Base-by-base conservation (phyloP, 2,329 filamentous ascomycete species). In the Alternaria metachromatica region DNA sequence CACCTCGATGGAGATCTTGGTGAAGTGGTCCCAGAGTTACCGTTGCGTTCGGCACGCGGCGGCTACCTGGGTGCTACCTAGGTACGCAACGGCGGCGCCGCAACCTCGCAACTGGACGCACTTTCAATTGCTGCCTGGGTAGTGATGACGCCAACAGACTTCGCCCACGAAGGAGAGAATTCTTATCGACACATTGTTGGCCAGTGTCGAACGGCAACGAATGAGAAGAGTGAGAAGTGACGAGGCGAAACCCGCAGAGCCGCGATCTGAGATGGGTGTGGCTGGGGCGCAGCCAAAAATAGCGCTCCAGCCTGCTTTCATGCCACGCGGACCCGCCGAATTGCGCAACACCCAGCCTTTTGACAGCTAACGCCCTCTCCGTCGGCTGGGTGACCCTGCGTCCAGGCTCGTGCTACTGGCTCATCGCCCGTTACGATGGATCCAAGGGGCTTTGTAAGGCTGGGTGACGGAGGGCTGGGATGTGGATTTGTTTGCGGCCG, bases 401-500 rank as follows among this genome's bases (percentile, higher is more conserved):
- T 41, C 12, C 18, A 12, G 30, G 26, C 30, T 60, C 44, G 43
- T 60, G 50, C 54, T 56, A 65, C 60, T 49, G 53, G 48, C 28
- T 54, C 30, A 23, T 48, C 41, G 54, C 21, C 58, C 26, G 8
- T 45, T 57, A 44, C 45, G 46, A 60, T 53, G 55, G 60, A 37
- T 30, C 60, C 41, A 53, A 51, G 55, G 63, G 55, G 46, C 45
- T 43, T 48, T 18, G 49, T 59, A 58, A 33, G 60, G 63, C 55
- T 65, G 63, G 50, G 26, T 48, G 43, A 28, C 21, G 46, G 45
- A 60, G 37, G 64, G 64, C 62, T 66, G 64, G 64, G 50, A 62
- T 53, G 57, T 54, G 58, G 53, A 58, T 43, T 18, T 64, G 54
- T 60, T 65, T 55, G 56, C 53, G 21, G 55, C 33, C 58, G 61